These are phyloP conservation scores for Ligustrum vulgare DNA, from an alignment of 257 asterid species.

Conservation along the genomic window DNA sequence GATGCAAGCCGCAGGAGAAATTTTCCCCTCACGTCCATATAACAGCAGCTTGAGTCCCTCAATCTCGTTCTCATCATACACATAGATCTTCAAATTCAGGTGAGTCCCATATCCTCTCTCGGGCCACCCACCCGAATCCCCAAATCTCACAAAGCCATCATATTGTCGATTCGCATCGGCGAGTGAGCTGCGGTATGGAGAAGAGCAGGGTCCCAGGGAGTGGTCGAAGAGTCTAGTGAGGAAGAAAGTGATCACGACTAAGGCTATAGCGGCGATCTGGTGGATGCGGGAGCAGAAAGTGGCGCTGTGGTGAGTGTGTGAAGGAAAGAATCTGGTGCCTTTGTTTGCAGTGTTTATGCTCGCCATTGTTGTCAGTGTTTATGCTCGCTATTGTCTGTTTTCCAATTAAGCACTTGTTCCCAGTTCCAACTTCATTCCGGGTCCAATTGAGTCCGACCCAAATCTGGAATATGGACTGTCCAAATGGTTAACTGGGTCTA, in stretches of 20 bases:
- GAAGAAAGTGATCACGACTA: conserved; percentile 71
- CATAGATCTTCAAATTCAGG: conserved; percentile 74
- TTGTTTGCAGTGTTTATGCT: conserved; percentile 37
- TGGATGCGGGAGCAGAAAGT: conserved; percentile 59
- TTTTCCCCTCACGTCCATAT: conserved; percentile 80
- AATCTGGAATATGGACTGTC: neutral
- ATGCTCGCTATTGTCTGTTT: too few species aligned
- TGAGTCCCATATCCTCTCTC: conserved; percentile 46
- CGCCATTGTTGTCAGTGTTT: conserved; percentile 31
- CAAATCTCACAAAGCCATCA: conserved; percentile 33
- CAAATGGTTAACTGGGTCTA: neutral
- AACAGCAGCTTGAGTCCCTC: conserved; percentile 69
- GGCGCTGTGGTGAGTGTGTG: conserved; percentile 33
- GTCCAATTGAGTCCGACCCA: neutral
- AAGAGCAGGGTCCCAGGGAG: conserved; percentile 37
- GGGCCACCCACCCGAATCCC: conserved; percentile 39
- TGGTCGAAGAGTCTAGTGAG: conserved; percentile 77
- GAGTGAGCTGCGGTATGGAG: conserved; percentile 26
- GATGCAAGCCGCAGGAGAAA: conserved; percentile 63
- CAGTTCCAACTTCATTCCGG: neutral
- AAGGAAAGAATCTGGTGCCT: conserved; percentile 34
- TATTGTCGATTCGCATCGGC: conserved; percentile 20
- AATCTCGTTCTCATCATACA: conserved; percentile 78
- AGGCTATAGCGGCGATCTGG: conserved; percentile 78
- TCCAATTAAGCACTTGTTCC: neutral